phyloP scores from a whole-genome alignment of 2,329 filamentous ascomycete genomes.

The Diaporthe batatas region DNA sequence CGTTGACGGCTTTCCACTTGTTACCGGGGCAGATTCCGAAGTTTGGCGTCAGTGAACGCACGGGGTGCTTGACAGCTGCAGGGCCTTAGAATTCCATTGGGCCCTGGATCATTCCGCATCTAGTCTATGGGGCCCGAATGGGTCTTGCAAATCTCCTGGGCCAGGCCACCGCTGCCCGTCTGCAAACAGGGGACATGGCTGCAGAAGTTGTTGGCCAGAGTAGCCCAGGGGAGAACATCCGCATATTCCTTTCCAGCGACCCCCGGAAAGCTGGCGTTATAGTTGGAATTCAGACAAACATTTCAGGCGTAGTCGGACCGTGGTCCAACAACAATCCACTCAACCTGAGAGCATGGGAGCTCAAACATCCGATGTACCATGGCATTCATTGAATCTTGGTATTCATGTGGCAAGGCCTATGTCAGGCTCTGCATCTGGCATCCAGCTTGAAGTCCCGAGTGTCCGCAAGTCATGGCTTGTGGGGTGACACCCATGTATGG shows the following conservation, averaged over 20 bases:
- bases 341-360: background rate
- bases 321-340: background rate
- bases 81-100: background rate
- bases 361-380: background rate
- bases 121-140: background rate
- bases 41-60: background rate
- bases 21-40: background rate
- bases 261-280: background rate
- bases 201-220: background rate
- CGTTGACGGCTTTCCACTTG: background rate
- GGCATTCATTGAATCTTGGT: background rate
- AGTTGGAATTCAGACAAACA: background rate
- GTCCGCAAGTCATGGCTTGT: conserved; percentile 7
- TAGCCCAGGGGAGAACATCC: background rate
- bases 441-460: background rate
- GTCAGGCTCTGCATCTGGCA: too few relatives aligned
- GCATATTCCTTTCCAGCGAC: background rate
- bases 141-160: conserved; percentile 21
- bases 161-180: background rate
- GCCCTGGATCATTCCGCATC: background rate
- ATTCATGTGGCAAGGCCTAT: background rate
- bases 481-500: background rate
- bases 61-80: background rate
- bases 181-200: background rate
- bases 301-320: background rate